Base-by-base conservation (phyloP, 768 basidiomycete genomes). In the Paxillus involutus region DNA sequence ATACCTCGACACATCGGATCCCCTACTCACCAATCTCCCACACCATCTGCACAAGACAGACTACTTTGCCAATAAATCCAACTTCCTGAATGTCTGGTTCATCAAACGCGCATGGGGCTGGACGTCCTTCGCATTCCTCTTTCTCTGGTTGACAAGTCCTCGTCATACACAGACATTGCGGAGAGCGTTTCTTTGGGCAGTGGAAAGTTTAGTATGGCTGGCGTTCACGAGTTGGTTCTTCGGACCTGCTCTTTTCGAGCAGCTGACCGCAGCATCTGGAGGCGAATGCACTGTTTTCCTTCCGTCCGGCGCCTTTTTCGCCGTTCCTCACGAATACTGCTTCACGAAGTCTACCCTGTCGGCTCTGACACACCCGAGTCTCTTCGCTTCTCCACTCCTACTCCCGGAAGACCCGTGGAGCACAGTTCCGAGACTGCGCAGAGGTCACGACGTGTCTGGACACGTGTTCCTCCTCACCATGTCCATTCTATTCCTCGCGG, bases 41-140 rank as follows among this genome's bases (percentile, higher is more conserved):
- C 90, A 92, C 59, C 86, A 79, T 2, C 80, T 90, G 32, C 73
- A 82, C 52, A 52, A 68, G 11, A 71, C 84, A 0, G 76, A 89
- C 68, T 87, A 85, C 71, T 93, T 92, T 63, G 93, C 94, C 11
- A 79, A 75, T 61, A 95, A 95, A 69, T 71, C 78, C 60, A 98
- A 94, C 65, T 46, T 80, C 1, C 78, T 98, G 65, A 98, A 98
- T 65, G 79, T 86, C 53, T 74, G 82, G 62, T 95, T 96, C 72
- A 91, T 95, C 66, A 98, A 98, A 73, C 78, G 82, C 49, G 84
- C 88, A 21, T 97, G 96, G 94, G 91, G 74, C 0, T 97, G 94
- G 94, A 94, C 94, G 1, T 79, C 90, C 7, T 76, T 75, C 33
- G 76, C 81, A 0, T 92, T 91, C 62, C 63, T 85, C 51, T 61